Evolutionary conservation across 177 flowering plant species (phyloP).

Genomic region (Telopea speciosissima): DNA sequence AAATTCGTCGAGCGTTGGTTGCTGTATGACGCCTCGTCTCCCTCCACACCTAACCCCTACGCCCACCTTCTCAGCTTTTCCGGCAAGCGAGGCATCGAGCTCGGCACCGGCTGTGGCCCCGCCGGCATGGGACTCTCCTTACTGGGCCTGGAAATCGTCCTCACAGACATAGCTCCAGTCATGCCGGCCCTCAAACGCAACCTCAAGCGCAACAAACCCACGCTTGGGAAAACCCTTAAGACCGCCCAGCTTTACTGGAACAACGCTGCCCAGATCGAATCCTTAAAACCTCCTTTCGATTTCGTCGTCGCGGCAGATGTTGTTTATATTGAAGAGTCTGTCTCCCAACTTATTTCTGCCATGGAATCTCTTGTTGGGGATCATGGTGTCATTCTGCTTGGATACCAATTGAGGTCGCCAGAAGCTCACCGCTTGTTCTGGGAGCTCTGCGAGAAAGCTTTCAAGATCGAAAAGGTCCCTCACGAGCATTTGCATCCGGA

Average conservation of each 20-base stretch:
- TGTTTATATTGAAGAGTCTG: slow-evolving; percentile 78
- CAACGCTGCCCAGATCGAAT: slow-evolving; percentile 44
- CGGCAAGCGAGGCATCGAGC: slow-evolving; percentile 60
- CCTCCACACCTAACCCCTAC: slow-evolving; percentile 51
- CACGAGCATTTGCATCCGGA: slow-evolving; percentile 78
- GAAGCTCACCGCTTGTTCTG: slow-evolving; percentile 81
- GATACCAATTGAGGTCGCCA: slow-evolving; percentile 77
- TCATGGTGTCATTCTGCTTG: slow-evolving; percentile 65
- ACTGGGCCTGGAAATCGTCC: slow-evolving; percentile 67
- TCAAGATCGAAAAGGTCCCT: slow-evolving; percentile 60
- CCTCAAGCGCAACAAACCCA: slow-evolving; percentile 68
- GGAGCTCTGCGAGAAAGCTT: slow-evolving; percentile 54
- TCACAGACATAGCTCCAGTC: slow-evolving; percentile 84
- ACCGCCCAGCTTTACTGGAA: slow-evolving; percentile 59
- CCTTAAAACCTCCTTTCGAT: slow-evolving; percentile 64
- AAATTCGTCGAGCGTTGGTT: slow-evolving; percentile 87
- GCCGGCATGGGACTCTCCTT: slow-evolving; percentile 79
- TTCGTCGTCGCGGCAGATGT: slow-evolving; percentile 79
- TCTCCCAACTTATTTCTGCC: slow-evolving; percentile 41
- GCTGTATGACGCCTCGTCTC: slow-evolving; percentile 10
- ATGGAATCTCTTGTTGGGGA: slow-evolving; percentile 59
- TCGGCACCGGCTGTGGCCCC: slow-evolving; percentile 81
- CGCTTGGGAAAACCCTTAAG: slow-evolving; percentile 41
- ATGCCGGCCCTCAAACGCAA: slow-evolving; percentile 86
- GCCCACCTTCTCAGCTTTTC: slow-evolving; percentile 54